Percentiles rank a stretch among this genome's conserved stretches.
Evolutionary conservation across 352 stramenopile genomes (phyloP).

Genomic region (Globisporangium middletonii): DNA sequence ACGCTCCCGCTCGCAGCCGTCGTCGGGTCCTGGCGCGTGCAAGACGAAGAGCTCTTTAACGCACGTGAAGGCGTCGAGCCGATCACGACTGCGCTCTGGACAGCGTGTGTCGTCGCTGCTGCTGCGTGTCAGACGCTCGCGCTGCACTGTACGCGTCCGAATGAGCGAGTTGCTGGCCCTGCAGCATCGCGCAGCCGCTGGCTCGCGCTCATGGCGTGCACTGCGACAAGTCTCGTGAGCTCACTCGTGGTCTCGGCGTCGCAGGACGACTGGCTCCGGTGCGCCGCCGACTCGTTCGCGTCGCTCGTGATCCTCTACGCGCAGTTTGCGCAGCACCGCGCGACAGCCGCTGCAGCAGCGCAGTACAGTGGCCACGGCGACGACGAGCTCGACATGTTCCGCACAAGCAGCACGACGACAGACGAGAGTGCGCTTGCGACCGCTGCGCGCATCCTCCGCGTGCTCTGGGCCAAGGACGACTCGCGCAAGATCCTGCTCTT

Average conservation of each 20-base stretch:
- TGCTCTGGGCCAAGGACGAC: slow-evolving; percentile 48
- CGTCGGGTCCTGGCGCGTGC: slow-evolving; percentile 11
- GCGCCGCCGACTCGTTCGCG: slow-evolving; percentile 25
- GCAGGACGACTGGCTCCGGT: slow-evolving; percentile 51
- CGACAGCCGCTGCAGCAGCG: background rate
- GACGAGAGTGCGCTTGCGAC: slow-evolving; percentile 5
- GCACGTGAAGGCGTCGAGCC: background rate
- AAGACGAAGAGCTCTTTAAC: slow-evolving; percentile 12
- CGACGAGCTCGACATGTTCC: slow-evolving; percentile 44
- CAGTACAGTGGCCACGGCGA: slow-evolving; percentile 14
- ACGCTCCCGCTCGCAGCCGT: slow-evolving; percentile 25
- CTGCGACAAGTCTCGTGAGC: slow-evolving; percentile 29
- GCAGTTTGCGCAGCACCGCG: slow-evolving; percentile 26
- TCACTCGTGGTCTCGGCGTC: slow-evolving; percentile 30
- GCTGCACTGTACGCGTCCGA: too few relatives aligned
- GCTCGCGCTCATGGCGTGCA: slow-evolving; percentile 36
- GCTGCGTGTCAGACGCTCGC: background rate
- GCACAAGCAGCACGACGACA: background rate
- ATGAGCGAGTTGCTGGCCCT: too few relatives aligned
- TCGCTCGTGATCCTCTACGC: slow-evolving; percentile 49
- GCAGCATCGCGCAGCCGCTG: slow-evolving; percentile 18
- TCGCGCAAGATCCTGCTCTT: slow-evolving; percentile 83
- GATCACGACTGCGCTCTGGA: slow-evolving; percentile 4
- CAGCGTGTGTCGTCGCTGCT: slow-evolving; percentile 5
- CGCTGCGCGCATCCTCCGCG: slow-evolving; percentile 21